These are phyloP conservation scores for Gardenia jasminoides DNA, from an alignment of 257 asterid genomes.

Conservation along the genomic window DNA sequence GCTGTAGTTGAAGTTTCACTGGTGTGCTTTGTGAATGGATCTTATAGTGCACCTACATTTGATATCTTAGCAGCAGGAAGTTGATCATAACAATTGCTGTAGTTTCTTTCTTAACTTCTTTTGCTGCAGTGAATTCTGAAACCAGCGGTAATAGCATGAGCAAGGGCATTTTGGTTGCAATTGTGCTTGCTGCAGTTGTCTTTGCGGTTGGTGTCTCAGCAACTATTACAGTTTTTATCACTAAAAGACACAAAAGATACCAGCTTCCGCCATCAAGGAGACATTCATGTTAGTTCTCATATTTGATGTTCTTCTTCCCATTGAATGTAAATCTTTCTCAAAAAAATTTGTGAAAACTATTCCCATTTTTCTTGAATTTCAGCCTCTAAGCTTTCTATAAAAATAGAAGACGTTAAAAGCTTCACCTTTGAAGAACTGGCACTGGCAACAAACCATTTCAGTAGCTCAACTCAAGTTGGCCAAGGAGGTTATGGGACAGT, in stretches of 20 bases:
- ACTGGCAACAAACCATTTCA: conserved; percentile 35
- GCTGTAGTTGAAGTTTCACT: not conserved
- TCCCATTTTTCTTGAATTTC: conserved; percentile 13
- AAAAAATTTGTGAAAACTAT: not conserved
- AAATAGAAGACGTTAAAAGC: conserved; percentile 40
- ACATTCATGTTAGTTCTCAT: conserved; percentile 28
- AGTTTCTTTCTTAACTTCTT: not conserved
- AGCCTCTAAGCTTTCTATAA: conserved; percentile 39
- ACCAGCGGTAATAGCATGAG: conserved; percentile 20
- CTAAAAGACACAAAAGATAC: conserved; percentile 26
- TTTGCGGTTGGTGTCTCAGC: conserved; percentile 28
- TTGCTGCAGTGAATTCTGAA: conserved; percentile 33
- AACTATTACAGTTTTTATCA: conserved; percentile 25
- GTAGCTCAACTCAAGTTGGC: conserved; percentile 37
- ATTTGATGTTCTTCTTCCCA: not conserved
- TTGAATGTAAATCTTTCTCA: conserved; percentile 4
- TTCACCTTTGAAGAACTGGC: conserved; percentile 40
- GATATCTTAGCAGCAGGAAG: not conserved
- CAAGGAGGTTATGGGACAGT: conserved; percentile 52
- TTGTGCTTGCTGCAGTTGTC: conserved; percentile 28
- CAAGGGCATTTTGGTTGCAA: conserved; percentile 27
- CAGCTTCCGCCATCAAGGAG: conserved; percentile 24
- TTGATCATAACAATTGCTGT: not conserved
- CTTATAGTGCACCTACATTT: not conserved
- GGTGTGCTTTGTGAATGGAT: not conserved